Conservation (phyloP, 148 eudicot species). For the Vaccinium myrtillus region DNA sequence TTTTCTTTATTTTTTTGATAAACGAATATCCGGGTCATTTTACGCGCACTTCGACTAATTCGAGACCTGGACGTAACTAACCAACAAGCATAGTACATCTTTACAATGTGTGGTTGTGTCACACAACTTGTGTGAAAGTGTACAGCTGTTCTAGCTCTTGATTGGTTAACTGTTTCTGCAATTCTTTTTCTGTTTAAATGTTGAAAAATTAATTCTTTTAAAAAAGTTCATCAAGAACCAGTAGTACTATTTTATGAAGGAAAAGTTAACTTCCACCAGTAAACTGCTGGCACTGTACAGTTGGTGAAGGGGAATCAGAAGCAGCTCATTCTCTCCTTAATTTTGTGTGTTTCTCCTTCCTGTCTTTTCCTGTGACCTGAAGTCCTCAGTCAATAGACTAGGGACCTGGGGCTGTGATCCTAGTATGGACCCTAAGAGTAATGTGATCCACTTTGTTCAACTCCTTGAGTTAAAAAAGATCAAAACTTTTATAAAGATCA, state of each 20-base stretch:
- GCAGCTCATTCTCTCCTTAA: conserved; percentile 8
- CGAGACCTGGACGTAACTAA: background rate
- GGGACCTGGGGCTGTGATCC: too few species aligned
- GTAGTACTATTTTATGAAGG: background rate
- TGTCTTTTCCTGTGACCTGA: background rate
- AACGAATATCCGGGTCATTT: too few species aligned
- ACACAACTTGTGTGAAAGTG: background rate
- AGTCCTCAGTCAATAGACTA: background rate
- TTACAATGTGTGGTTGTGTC: background rate
- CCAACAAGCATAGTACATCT: background rate
- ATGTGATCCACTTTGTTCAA: too few species aligned
- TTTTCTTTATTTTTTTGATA: background rate
- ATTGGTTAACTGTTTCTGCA: conserved; percentile 8
- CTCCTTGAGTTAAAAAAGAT: too few species aligned
- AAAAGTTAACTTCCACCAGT: conserved; percentile 19
- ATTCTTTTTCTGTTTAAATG: conserved; percentile 5
- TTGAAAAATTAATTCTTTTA: background rate
- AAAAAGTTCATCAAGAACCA: background rate
- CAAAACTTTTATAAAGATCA: too few species aligned
- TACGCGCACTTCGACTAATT: too few species aligned
- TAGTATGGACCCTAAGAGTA: too few species aligned
- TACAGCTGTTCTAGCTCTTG: background rate
- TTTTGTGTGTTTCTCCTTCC: background rate
- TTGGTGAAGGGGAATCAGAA: conserved; percentile 19
- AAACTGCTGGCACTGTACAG: conserved; percentile 22